Conservation (phyloP, 148 eudicot species). For the Fagopyrum tataricum region DNA sequence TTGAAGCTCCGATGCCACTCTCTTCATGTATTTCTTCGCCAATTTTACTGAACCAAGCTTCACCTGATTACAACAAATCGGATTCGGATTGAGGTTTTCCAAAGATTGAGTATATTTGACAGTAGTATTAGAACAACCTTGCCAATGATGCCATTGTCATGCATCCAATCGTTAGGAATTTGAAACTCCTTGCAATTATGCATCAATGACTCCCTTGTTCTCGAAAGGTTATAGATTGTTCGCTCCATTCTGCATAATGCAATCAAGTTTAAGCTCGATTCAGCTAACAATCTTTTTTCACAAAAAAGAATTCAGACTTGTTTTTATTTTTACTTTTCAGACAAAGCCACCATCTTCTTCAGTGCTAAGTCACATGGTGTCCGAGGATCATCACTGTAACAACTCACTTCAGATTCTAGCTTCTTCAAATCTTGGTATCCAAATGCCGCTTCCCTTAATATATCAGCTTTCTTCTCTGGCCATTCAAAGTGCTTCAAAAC, state of each 20-base stretch:
- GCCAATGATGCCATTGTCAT: slow-evolving; percentile 69
- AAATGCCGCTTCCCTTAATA: slow-evolving; percentile 77
- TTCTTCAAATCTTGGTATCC: slow-evolving; percentile 70
- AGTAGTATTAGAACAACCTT: slow-evolving; percentile 34
- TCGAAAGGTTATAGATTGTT: slow-evolving; percentile 45
- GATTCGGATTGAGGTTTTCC: too few relatives aligned
- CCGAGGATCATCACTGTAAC: slow-evolving; percentile 46
- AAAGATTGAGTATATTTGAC: not conserved
- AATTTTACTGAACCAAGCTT: slow-evolving; percentile 71
- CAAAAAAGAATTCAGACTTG: not conserved
- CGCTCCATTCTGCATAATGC: slow-evolving; percentile 62
- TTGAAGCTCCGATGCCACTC: slow-evolving; percentile 74
- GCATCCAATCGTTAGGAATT: slow-evolving; percentile 85
- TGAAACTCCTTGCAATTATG: slow-evolving; percentile 60
- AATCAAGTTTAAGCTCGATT: not conserved
- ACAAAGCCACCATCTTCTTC: slow-evolving; percentile 61
- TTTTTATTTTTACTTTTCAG: slow-evolving; percentile 50
- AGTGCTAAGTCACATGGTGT: slow-evolving; percentile 64
- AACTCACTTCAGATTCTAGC: slow-evolving; percentile 53
- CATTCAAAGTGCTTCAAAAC: slow-evolving; percentile 85
- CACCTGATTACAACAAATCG: slow-evolving; percentile 34
- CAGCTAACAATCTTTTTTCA: not conserved
- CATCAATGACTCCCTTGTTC: slow-evolving; percentile 57
- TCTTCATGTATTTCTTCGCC: slow-evolving; percentile 77
- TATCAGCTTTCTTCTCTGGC: slow-evolving; percentile 87